Evolutionary conservation across 768 basidiomycete species (phyloP).

Genomic region (Lactarius hatsudake): DNA sequence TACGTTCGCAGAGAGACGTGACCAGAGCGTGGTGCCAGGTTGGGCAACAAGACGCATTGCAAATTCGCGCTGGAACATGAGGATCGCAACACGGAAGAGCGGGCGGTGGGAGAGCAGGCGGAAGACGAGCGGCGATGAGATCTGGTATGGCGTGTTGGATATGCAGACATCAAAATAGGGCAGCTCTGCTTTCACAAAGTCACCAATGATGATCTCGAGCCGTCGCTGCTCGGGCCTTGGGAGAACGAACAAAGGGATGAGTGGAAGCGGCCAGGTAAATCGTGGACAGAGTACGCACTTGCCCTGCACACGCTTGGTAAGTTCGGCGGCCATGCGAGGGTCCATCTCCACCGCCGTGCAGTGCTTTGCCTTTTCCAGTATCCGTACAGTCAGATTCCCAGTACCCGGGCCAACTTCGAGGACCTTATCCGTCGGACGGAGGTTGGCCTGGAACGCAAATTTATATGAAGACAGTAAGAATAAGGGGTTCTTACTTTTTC

Average conservation of each 20-base stretch:
- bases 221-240: conserved; percentile 81
- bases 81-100: conserved; percentile 66
- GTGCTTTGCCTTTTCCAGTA: conserved; percentile 89
- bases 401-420: conserved; percentile 98
- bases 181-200: conserved; percentile 96
- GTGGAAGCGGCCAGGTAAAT: background rate
- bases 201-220: conserved; percentile 92
- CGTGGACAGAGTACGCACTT: conserved; percentile 60
- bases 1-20: conserved; percentile 91
- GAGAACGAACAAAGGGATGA: background rate
- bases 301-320: conserved; percentile 96
- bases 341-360: conserved; percentile 97
- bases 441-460: conserved; percentile 59
- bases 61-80: conserved; percentile 99
- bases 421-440: conserved; percentile 92
- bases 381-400: conserved; percentile 92
- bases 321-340: conserved; percentile 65
- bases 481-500: conserved; percentile 45
- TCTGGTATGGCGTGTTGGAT: conserved; percentile 98
- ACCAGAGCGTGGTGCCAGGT: conserved; percentile 86
- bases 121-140: conserved; percentile 97
- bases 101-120: conserved; percentile 79
- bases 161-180: conserved; percentile 99
- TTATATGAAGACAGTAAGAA: background rate
- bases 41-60: conserved; percentile 87